Conservation (phyloP, 2,329 filamentous ascomycete species). For the Chrysoporthe cubensis region DNA sequence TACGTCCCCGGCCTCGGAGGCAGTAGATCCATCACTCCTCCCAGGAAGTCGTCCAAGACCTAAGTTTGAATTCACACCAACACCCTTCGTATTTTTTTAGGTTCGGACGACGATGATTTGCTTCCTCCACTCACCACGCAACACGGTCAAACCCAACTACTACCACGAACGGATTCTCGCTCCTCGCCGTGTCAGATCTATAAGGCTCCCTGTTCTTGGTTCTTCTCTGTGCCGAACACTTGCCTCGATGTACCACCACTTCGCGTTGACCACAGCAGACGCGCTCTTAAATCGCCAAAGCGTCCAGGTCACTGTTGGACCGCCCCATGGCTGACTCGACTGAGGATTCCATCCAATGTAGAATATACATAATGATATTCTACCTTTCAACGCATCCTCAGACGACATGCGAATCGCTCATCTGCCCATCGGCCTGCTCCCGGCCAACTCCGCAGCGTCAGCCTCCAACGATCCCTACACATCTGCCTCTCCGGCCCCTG, state of each 20-base stretch:
- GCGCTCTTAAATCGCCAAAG: slow-evolving; percentile 11
- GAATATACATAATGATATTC: slow-evolving; percentile 26
- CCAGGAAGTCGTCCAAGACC: slow-evolving; percentile 69
- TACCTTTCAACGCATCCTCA: slow-evolving; percentile 22
- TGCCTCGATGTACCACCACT: slow-evolving; percentile 27
- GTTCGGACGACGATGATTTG: slow-evolving; percentile 89
- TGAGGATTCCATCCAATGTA: slow-evolving; percentile 14
- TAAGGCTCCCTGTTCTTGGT: slow-evolving; percentile 18
- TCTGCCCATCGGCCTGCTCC: slow-evolving; percentile 12
- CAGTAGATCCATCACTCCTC: slow-evolving; percentile 68
- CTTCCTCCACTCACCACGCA: slow-evolving; percentile 30
- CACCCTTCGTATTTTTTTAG: slow-evolving; percentile 72
- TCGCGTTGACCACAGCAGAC: slow-evolving; percentile 32
- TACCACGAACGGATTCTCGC: slow-evolving; percentile 24
- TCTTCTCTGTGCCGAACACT: slow-evolving; percentile 34
- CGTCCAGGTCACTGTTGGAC: slow-evolving; percentile 3
- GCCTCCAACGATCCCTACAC: slow-evolving; percentile 4
- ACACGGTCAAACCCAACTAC: slow-evolving; percentile 21
- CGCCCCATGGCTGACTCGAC: slow-evolving; percentile 9
- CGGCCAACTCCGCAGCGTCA: slow-evolving; percentile 11
- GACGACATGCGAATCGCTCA: slow-evolving; percentile 8
- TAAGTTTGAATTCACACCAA: slow-evolving; percentile 76
- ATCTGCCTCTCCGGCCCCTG: slow-evolving; percentile 11
- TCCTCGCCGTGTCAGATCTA: slow-evolving; percentile 25
- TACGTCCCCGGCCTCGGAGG: slow-evolving; percentile 81